Base-by-base conservation (phyloP, 2,329 filamentous ascomycete genomes). In the Exophiala aquamarina region DNA sequence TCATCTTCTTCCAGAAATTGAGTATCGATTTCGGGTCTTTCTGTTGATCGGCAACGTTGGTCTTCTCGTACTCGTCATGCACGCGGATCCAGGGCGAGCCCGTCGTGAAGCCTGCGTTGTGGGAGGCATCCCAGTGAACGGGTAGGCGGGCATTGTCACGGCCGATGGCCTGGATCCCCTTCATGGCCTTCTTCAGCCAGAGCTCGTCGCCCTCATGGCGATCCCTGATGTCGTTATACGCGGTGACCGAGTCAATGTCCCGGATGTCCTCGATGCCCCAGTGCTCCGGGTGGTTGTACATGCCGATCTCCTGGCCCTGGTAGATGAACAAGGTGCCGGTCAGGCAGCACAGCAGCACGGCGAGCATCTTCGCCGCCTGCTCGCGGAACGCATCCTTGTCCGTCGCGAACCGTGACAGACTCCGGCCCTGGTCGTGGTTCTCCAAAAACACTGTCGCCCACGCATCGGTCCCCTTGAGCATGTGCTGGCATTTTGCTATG, bases 71-170 rank as follows among this genome's bases (percentile, higher is more conserved):
- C 60, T 82, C 77, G 46, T 83, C 78, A 61, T 87, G 83, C 31
- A 82, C 77, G 11, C 77, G 75, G 78, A 89, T 89, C 86, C 86
- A 90, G 2, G 85, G 83, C 44, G 71, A 73, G 1, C 66, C 67
- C 2, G 69, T 69, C 0, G 83, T 82, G 68, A 89, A 90, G 9
- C 86, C 86, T 0, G 73, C 84, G 50, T 88, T 76, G 0, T 66
- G 70, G 26, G 51, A 45, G n/a, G 65, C 60, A 52, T 81, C 74
- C 86, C 86, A 90, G 61, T 88, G 84, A 65, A 90, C 83, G 0
- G 86, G 86, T 1, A 83, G 82, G 36, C 86, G 75, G 6, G 80
- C 81, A 63, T 90, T 86, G 64, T 90, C 86, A 17, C 86, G 64
- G 6, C 55, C 55, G 77, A 81, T 61, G 15, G 44, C 36, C 36